Conservation (phyloP, 805 yeast genomes). For the Candida dendrica region DNA sequence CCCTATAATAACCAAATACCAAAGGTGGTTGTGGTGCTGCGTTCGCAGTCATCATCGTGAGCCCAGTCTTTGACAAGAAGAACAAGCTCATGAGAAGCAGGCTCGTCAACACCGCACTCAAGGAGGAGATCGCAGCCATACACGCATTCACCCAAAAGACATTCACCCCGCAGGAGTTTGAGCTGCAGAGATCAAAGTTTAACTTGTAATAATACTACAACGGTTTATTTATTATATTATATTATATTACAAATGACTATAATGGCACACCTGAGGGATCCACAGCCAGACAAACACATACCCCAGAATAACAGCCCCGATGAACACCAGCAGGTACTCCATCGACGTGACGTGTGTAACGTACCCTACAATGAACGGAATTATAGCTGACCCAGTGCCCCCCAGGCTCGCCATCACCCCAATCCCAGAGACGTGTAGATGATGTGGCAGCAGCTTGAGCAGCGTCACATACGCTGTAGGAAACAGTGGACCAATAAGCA, state of each 20-base stretch:
- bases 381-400: constrained; percentile 73
- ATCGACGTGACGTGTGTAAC: constrained; percentile 20
- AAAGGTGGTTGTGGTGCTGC: constrained; percentile 91
- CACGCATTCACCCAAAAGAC: constrained; percentile 96
- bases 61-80: constrained; percentile 66
- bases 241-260: too few species aligned
- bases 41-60: constrained; percentile 84
- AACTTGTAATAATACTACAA: constrained; percentile 5
- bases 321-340: constrained; percentile 18
- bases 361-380: constrained; percentile 61
- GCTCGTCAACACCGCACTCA: constrained; percentile 69
- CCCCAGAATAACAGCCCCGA: constrained; percentile 2
- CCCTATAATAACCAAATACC: neutral
- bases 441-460: constrained; percentile 52
- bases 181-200: constrained; percentile 15
- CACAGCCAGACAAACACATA: constrained; percentile 7
- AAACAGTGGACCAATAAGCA: constrained; percentile 62
- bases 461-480: constrained; percentile 68
- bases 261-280: neutral
- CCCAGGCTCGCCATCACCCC: constrained; percentile 76
- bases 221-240: too few species aligned
- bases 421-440: constrained; percentile 56
- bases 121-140: constrained; percentile 77
- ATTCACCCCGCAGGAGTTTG: constrained; percentile 88
- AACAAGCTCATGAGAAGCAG: constrained; percentile 83